Conservation (phyloP, 768 basidiomycete genomes). For the Sarcodon sp. region DNA sequence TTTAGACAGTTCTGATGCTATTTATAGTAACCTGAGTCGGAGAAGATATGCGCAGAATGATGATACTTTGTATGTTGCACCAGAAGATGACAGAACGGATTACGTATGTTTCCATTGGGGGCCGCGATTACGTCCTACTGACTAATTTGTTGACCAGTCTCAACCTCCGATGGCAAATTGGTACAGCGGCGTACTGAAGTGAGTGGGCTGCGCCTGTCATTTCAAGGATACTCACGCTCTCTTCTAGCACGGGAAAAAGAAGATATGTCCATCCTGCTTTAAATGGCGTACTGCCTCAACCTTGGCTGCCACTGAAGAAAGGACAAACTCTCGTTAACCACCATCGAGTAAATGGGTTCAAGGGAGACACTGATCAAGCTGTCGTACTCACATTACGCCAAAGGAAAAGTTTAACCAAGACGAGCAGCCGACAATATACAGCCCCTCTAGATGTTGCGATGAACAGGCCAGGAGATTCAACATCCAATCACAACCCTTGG, state of each 20-base stretch:
- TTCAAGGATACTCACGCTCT: background rate
- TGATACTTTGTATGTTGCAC: constrained; percentile 90
- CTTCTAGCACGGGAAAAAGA: constrained; percentile 73
- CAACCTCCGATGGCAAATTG: constrained; percentile 97
- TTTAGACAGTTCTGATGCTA: background rate
- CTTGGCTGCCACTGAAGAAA: constrained; percentile 89
- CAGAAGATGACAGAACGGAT: constrained; percentile 86
- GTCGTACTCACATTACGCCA: constrained; percentile 78
- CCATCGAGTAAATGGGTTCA: constrained; percentile 21
- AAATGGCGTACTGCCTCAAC: constrained; percentile 84
- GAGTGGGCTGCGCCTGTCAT: constrained; percentile 8
- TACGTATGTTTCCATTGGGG: constrained; percentile 38
- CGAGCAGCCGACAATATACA: constrained; percentile 13
- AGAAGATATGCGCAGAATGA: constrained; percentile 88
- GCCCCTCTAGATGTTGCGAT: background rate
- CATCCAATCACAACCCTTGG: constrained; percentile 4
- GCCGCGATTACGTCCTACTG: background rate
- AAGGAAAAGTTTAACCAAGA: constrained; percentile 38
- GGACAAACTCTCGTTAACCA: constrained; percentile 64
- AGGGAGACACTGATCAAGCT: constrained; percentile 37
- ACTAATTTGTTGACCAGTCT: constrained; percentile 34
- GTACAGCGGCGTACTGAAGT: constrained; percentile 91
- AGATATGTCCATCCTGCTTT: constrained; percentile 94
- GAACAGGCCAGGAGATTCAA: constrained; percentile 3
- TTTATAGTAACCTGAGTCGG: constrained; percentile 62